Percentiles rank a stretch among this genome's conserved stretches.
Conservation (phyloP, 2,329 filamentous ascomycete species). For the Claviceps purpurea region DNA sequence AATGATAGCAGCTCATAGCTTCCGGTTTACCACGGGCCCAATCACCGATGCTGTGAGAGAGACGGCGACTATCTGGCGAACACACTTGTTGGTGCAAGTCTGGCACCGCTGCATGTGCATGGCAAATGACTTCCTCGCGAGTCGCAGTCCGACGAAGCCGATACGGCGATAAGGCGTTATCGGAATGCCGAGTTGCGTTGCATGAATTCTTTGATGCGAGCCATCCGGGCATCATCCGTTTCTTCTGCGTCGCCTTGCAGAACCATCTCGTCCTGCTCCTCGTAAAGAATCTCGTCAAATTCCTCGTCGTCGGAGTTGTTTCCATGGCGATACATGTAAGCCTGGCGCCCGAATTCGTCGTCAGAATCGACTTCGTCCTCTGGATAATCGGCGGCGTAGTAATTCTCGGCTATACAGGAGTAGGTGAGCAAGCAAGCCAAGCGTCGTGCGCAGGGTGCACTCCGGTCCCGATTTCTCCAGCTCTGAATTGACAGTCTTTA, state of each 20-base stretch:
- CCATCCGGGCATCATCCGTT: conserved; percentile 21
- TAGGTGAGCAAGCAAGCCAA: background rate
- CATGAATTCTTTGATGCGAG: conserved; percentile 25
- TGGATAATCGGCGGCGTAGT: conserved; percentile 68
- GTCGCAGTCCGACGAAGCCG: too few species aligned
- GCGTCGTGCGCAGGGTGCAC: background rate
- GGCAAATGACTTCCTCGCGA: too few species aligned
- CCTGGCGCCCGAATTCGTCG: conserved; percentile 34
- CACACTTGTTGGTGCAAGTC: too few species aligned
- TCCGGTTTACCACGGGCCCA: too few species aligned
- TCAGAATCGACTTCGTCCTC: conserved; percentile 67
- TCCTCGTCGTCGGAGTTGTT: conserved; percentile 44
- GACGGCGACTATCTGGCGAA: too few species aligned
- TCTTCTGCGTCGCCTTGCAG: conserved; percentile 25
- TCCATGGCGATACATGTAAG: conserved; percentile 39
- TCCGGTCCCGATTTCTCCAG: background rate
- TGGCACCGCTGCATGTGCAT: too few species aligned
- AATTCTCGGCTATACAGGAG: conserved; percentile 48
- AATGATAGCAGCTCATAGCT: too few species aligned
- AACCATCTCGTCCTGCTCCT: conserved; percentile 24
- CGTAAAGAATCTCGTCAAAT: conserved; percentile 29
- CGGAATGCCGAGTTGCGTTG: conserved; percentile 16
- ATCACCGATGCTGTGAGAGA: too few species aligned
- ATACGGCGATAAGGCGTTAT: background rate
- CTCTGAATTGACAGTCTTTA: background rate